These are phyloP conservation scores for Komagataea norvegica DNA, from an alignment of 1,139 yeast species.

Conservation along the genomic window DNA sequence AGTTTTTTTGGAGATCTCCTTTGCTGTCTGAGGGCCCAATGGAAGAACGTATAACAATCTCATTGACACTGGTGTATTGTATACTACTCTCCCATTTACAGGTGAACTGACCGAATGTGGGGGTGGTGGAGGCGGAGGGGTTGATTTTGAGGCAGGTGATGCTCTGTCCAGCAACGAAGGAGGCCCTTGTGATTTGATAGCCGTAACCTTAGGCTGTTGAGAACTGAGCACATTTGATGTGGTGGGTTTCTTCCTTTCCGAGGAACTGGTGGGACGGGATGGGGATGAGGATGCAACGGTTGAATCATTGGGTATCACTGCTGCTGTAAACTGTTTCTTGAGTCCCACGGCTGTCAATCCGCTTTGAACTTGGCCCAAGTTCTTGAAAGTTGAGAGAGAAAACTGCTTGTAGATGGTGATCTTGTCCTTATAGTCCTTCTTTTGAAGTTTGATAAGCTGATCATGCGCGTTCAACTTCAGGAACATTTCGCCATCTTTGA, in stretches of 20 bases:
- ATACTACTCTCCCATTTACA: not conserved
- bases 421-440: not conserved
- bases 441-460: not conserved
- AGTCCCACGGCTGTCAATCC: too few species aligned
- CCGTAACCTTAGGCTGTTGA: not conserved
- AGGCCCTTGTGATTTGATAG: too few species aligned
- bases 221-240: not conserved
- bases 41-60: constrained; percentile 16
- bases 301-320: not conserved
- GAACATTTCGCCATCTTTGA: constrained; percentile 10
- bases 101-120: not conserved
- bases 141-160: too few species aligned
- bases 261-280: too few species aligned
- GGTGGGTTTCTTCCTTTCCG: not conserved
- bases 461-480: constrained; percentile 3
- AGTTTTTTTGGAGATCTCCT: constrained; percentile 12
- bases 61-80: not conserved
- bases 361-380: constrained; percentile 8
- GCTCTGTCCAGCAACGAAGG: too few species aligned
- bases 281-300: too few species aligned
- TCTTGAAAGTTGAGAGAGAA: constrained; percentile 15
- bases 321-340: too few species aligned
- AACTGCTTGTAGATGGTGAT: constrained; percentile 17
- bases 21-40: constrained; percentile 18
- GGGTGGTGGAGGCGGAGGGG: not conserved